phyloP scores from a whole-genome alignment of 2,329 filamentous ascomycete genomes.

The Claviceps purpurea region DNA sequence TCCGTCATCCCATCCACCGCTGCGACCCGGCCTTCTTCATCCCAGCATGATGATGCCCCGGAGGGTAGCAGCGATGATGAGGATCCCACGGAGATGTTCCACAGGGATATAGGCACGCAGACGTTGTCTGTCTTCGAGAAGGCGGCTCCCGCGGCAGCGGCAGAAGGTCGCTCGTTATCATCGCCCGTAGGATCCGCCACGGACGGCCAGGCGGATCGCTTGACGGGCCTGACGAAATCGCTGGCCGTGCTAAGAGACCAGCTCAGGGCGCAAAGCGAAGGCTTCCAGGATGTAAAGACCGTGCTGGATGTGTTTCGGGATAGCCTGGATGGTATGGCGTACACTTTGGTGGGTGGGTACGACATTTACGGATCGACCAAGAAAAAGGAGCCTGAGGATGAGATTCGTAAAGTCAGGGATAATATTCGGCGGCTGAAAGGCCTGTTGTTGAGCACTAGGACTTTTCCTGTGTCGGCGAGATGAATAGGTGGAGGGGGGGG shows the following conservation, averaged over 20 bases:
- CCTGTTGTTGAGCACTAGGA: slow-evolving; percentile 59
- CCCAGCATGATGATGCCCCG: slow-evolving; percentile 4
- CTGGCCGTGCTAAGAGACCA: slow-evolving; percentile 30
- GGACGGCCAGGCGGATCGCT: slow-evolving; percentile 26
- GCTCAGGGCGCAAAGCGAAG: slow-evolving; percentile 30
- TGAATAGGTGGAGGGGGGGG: slow-evolving; percentile 2
- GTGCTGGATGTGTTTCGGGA: slow-evolving; percentile 46
- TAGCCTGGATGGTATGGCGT: slow-evolving; percentile 50
- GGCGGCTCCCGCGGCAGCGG: slow-evolving; percentile 5
- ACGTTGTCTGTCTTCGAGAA: slow-evolving; percentile 34
- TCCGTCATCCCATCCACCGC: slow-evolving; percentile 41
- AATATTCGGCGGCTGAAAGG: slow-evolving; percentile 72
- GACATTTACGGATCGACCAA: slow-evolving; percentile 30
- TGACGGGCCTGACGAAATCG: slow-evolving; percentile 29
- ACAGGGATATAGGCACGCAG: slow-evolving; percentile 69
- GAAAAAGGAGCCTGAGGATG: slow-evolving; percentile 48
- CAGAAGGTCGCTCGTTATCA: background rate
- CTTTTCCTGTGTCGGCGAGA: slow-evolving; percentile 44
- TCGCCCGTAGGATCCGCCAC: slow-evolving; percentile 13
- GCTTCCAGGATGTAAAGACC: slow-evolving; percentile 37
- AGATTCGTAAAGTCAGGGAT: slow-evolving; percentile 58
- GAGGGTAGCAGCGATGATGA: slow-evolving; percentile 34
- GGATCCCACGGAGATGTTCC: slow-evolving; percentile 66
- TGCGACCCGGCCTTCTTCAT: slow-evolving; percentile 4
- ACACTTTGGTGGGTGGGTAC: slow-evolving; percentile 24